Evolutionary conservation across 139 green algal species (phyloP).

Genomic region (Tetraselmis striata): DNA sequence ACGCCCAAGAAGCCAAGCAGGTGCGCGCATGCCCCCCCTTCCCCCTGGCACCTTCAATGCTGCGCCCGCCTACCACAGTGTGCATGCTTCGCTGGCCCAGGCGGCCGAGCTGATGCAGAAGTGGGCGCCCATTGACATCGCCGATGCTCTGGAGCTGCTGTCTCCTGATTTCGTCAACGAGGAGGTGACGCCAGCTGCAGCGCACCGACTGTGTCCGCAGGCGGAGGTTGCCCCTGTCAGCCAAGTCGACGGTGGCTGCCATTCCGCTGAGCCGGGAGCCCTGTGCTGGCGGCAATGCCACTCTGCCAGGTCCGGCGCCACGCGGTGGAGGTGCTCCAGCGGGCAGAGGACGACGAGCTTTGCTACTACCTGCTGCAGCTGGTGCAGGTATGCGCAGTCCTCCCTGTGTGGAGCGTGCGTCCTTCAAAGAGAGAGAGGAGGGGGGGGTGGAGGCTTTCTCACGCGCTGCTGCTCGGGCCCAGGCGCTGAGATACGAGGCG

Average conservation of each 20-base stretch:
- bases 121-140: constrained; percentile 80
- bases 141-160: constrained; percentile 91
- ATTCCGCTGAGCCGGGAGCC: no score
- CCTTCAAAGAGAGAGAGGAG: no score
- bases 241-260: no score
- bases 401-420: no score
- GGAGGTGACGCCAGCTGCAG: no score
- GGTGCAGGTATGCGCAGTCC: constrained; percentile 46
- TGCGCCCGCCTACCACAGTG: no score
- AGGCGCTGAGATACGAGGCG: constrained; percentile 87
- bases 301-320: constrained; percentile 56
- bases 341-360: constrained; percentile 81
- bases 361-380: constrained; percentile 89
- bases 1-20: constrained; percentile 65
- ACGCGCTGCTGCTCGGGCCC: no score
- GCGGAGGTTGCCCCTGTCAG: no score
- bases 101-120: constrained; percentile 73
- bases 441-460: no score
- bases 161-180: constrained; percentile 73
- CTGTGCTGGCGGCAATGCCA: no score
- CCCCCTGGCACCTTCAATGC: background rate
- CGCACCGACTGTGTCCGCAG: no score
- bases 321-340: constrained; percentile 58
- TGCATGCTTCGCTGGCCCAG: constrained; percentile 31
- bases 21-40: background rate